A percentile compares a stretch with the other conserved stretches of the same genome.
Evolutionary conservation across 1,284 basidiomycete genomes (phyloP).

Genomic region (Boletellus deceptivus): DNA sequence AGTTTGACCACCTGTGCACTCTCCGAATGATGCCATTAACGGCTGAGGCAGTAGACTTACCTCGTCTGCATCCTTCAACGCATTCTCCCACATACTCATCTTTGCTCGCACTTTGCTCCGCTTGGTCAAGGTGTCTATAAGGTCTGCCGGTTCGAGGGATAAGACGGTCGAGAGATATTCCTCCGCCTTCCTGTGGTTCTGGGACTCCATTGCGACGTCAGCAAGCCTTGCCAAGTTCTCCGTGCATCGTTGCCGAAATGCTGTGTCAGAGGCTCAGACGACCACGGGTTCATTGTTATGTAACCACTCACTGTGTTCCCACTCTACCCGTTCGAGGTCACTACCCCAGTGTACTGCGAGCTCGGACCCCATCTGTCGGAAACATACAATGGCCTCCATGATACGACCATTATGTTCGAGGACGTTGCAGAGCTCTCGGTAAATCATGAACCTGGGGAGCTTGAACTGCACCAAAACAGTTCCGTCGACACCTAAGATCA

Average conservation of each 20-base stretch:
- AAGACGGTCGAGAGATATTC: not conserved
- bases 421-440: not conserved
- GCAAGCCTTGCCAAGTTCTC: not conserved
- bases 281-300: not conserved
- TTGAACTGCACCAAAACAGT: not conserved
- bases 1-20: not conserved
- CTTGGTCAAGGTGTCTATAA: not conserved
- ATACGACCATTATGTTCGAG: not conserved
- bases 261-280: not conserved
- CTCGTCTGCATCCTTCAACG: not conserved
- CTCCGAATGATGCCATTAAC: not conserved
- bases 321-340: not conserved
- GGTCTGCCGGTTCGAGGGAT: not conserved
- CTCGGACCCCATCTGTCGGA: not conserved
- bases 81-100: not conserved
- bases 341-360: not conserved
- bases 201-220: not conserved
- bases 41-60: not conserved
- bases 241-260: not conserved
- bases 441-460: not conserved
- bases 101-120: not conserved
- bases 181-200: not conserved
- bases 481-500: not conserved
- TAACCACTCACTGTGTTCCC: not conserved
- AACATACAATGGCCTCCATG: not conserved